A percentile compares a stretch with the other conserved stretches of the same genome.
Evolutionary conservation across 2,329 filamentous ascomycete genomes (phyloP).

Genomic region (Periconia sp.): DNA sequence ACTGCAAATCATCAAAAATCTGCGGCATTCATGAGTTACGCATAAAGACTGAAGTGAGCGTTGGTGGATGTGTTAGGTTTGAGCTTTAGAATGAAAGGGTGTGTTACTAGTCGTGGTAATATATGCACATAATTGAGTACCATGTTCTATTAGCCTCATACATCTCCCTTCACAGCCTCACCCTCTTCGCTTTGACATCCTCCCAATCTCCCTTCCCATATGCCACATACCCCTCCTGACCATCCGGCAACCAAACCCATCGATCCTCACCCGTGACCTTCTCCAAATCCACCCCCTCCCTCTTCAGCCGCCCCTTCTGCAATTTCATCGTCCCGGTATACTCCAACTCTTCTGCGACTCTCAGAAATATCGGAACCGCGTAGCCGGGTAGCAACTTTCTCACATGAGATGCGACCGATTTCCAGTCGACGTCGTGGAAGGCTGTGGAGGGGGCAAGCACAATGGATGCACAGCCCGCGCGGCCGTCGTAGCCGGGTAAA

Average conservation of each 20-base stretch:
- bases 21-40: no score
- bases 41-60: no score
- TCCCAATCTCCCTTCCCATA: slow-evolving; percentile 44
- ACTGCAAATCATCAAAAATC: no score
- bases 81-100: no score
- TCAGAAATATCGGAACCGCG: slow-evolving; percentile 49
- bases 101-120: no score
- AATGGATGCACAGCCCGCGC: slow-evolving; percentile 47
- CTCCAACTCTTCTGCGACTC: slow-evolving; percentile 43
- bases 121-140: no score
- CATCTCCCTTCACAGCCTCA: slow-evolving; percentile 22
- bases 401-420: slow-evolving; percentile 43
- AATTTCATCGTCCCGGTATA: slow-evolving; percentile 52
- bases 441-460: slow-evolving; percentile 40
- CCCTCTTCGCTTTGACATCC: slow-evolving; percentile 29
- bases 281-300: slow-evolving; percentile 47
- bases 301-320: slow-evolving; percentile 47
- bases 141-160: no score
- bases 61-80: no score
- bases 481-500: slow-evolving; percentile 49
- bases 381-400: slow-evolving; percentile 46
- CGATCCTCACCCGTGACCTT: slow-evolving; percentile 41
- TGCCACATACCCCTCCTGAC: slow-evolving; percentile 38
- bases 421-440: slow-evolving; percentile 35
- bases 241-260: slow-evolving; percentile 46